phyloP scores from a whole-genome alignment of 495 filamentous ascomycete genomes.

The Tirmania nivea region DNA sequence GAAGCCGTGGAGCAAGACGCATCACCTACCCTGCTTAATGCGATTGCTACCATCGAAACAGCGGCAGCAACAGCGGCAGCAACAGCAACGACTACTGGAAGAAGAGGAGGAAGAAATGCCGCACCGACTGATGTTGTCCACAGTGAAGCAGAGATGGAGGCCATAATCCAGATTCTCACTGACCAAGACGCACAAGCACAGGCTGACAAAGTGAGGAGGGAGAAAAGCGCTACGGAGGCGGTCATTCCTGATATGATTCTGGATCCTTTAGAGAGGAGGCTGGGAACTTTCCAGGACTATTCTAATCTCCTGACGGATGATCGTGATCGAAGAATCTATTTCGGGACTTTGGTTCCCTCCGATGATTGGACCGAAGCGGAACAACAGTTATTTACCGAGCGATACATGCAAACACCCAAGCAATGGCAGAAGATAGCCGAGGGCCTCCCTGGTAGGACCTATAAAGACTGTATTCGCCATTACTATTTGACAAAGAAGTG shows the following conservation, averaged over 20 bases:
- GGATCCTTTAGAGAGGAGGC: conserved; percentile 24
- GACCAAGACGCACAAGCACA: conserved; percentile 17
- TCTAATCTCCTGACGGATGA: conserved; percentile 47
- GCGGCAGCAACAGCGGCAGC: conserved; percentile 1
- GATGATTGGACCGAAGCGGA: conserved; percentile 74
- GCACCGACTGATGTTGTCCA: conserved; percentile 16
- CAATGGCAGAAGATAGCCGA: conserved; percentile 79
- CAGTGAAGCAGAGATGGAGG: conserved; percentile 20
- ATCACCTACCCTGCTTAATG: conserved; percentile 7
- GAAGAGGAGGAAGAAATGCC: conserved; percentile 11
- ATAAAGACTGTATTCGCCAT: conserved; percentile 74
- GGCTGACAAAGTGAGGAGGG: conserved; percentile 3
- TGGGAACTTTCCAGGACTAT: conserved; percentile 42
- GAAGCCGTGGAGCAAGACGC: conserved; percentile 12
- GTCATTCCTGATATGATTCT: conserved; percentile 59
- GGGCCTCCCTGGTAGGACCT: conserved; percentile 56
- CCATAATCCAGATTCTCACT: conserved; percentile 13
- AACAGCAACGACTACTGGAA: conserved; percentile 10
- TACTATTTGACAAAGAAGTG: conserved; percentile 87
- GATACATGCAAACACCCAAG: conserved; percentile 66
- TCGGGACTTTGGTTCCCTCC: conserved; percentile 49
- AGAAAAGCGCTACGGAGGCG: conserved; percentile 34
- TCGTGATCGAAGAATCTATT: conserved; percentile 39
- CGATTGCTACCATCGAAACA: neutral
- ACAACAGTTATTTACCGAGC: conserved; percentile 50